Base-by-base conservation (phyloP, 2,329 filamentous ascomycete genomes). In the Ophiostoma himal-ulmi region DNA sequence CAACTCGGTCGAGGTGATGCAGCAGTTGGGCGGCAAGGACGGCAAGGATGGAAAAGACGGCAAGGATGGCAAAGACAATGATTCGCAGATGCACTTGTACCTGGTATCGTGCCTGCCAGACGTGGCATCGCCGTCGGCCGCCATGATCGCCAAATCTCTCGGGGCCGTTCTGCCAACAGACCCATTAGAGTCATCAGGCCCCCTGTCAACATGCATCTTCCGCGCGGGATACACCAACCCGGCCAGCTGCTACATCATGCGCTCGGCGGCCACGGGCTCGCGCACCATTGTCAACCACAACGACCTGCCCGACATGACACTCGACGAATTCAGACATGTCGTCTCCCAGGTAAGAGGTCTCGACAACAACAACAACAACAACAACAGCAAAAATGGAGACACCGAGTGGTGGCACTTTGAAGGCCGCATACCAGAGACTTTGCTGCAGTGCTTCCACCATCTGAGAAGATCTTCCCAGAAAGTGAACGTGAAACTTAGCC, bases 251-350 rank as follows among this genome's bases (percentile, higher is more conserved):
- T 91, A 90, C 79, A 88, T 92, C 72, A 83, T 92, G 71, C 86
- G 87, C 73, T 90, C 86, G 76, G 78, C 81, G 68, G 79, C 78
- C 34, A 87, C 83, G 3, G 86, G 84, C 26, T 89, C 85, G 70
- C 83, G 91, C 64, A 93, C 90, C 0, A 86, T 92, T 71, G 86
- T 93, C 70, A 93, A 89, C 77, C 86, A 88, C 78, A 91, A 88
- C 75, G 83, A 84, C 71, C 82, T 93, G 48, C 84, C 84, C 0
- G 90, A 92, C 73, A 91, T 93, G 88, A 88, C 83, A 6, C 73
- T 78, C 5, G 79, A 80, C 8, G 90, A 92, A 78, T 91, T 93
- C 72, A 17, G 36, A 26, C 26, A 34, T 17, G 57, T 62, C 13
- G 57, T 62, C 26, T 14, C 57, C 0, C 57, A 14, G 8, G 4